phyloP scores from a whole-genome alignment of 1,284 basidiomycete genomes.

The Moesziomyces antarcticus region DNA sequence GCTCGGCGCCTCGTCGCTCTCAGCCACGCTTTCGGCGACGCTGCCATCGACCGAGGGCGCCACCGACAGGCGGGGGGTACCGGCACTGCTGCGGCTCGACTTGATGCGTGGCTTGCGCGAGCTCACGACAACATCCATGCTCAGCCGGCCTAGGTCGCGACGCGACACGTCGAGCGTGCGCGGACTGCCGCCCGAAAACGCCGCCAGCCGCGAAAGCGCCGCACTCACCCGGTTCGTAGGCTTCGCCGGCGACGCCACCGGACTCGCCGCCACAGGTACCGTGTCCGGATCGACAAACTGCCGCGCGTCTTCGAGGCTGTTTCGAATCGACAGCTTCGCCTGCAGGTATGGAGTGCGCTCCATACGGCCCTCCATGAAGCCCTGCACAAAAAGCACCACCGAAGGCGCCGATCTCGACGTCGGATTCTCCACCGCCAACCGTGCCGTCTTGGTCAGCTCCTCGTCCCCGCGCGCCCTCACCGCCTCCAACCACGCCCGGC shows the following conservation, averaged over 20 bases:
- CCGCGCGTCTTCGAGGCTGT: slow-evolving; percentile 8
- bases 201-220: slow-evolving; percentile 28
- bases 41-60: slow-evolving; percentile 10
- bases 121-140: slow-evolving; percentile 29
- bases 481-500: slow-evolving; percentile 16
- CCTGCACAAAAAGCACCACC: slow-evolving; percentile 26
- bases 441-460: slow-evolving; percentile 29
- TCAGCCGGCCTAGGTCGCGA: slow-evolving; percentile 27
- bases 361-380: slow-evolving; percentile 17
- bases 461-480: slow-evolving; percentile 14
- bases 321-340: slow-evolving; percentile 24
- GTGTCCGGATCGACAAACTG: slow-evolving; percentile 30
- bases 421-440: slow-evolving; percentile 21
- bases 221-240: slow-evolving; percentile 20
- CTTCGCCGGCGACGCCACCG: slow-evolving; percentile 7
- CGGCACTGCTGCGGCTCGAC: slow-evolving; percentile 20
- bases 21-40: neutral
- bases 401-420: slow-evolving; percentile 20
- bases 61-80: slow-evolving; percentile 22
- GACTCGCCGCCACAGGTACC: neutral
- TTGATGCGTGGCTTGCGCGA: slow-evolving; percentile 28
- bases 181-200: slow-evolving; percentile 28
- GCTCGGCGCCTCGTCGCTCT: slow-evolving; percentile 6
- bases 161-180: slow-evolving; percentile 13
- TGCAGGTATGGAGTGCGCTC: slow-evolving; percentile 8